Evolutionary conservation across 257 asterid species (phyloP), one percentile per base, ranked within the genome.

Genomic region (Handroanthus guayacan): DNA sequence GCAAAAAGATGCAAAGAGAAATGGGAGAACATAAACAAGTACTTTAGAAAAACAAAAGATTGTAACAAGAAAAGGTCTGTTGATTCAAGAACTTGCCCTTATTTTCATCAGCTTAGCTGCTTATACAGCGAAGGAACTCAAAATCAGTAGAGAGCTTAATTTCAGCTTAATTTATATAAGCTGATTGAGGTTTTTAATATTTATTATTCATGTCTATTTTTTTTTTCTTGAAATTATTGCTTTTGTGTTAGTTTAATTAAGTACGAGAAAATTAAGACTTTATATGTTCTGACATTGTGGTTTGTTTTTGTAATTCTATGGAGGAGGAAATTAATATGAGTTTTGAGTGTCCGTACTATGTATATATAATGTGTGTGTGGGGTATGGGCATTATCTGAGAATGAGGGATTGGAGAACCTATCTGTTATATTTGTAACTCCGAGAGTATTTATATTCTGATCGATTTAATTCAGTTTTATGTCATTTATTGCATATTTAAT

Each of bases 1-100:
- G 87, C 91, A 44, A 92, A 89, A 67, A 85, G 97, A 78, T 92
- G 97, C 84, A 92, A 92, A 39, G 97, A 92, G 88, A 92, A 92
- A 81, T 92, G 97, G 97, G 97, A 92, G 81, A 92, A 92, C 74
- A 92, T 92, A 56, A 92, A 92, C 80, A 92, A 92, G 65, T 91
- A 92, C 73, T 91, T 89, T 75, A 89, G 95, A 80, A 92, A 91
- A 82, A 91, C 93, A 0, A 92, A 88, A 64, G 94, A 92, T 47
- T 82, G 80, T 79, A 89, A 80, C 85, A 92, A 90, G 91, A 92
- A 86, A 84, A 88, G 98, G 90, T 81, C 94, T 7, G 43, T 82
- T 54, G 94, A 87, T 17, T 89, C 98, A 11, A 89, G 97, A 74
- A 92, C 97, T 7, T 92, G 97, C 83, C 98, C 97, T 78, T 92